Evolutionary conservation across 768 basidiomycete genomes (phyloP).

Genomic region (Lactifluus volemus): DNA sequence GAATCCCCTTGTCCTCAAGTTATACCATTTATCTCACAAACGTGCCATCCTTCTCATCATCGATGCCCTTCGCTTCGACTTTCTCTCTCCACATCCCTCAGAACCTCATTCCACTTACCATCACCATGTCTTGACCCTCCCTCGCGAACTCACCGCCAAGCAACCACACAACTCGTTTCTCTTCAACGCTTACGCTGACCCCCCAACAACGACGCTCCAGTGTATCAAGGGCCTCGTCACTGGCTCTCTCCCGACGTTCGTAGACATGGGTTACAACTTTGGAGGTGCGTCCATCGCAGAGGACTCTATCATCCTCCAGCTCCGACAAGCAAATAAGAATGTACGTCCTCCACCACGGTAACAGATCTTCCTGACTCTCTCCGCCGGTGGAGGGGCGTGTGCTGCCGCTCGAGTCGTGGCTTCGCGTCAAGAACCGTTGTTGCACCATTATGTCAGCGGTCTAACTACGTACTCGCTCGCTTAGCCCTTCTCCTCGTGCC

Average conservation of each 20-base stretch:
- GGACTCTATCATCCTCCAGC: constrained; percentile 79
- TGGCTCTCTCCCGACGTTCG: constrained; percentile 90
- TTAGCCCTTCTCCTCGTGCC: no score
- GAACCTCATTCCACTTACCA: constrained; percentile 56
- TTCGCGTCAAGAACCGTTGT: no score
- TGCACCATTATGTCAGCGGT: no score
- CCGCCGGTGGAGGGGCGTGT: no score
- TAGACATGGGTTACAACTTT: constrained; percentile 91
- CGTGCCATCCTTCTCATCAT: constrained; percentile 82
- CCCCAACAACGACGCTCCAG: constrained; percentile 90
- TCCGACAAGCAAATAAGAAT: constrained; percentile 48
- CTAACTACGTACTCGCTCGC: no score
- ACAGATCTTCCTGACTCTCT: background rate
- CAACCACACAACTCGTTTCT: constrained; percentile 72
- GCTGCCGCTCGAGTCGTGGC: no score
- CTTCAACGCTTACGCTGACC: constrained; percentile 86
- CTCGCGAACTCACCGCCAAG: constrained; percentile 54
- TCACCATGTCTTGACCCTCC: constrained; percentile 77
- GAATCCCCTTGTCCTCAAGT: background rate
- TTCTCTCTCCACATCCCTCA: constrained; percentile 66
- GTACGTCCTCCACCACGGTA: constrained; percentile 29
- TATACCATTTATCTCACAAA: no score
- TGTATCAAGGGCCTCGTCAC: constrained; percentile 93
- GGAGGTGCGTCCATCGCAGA: constrained; percentile 79
- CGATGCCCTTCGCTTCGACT: constrained; percentile 87